phyloP scores from a whole-genome alignment of 306 rosid genomes.

The Betula pendula region DNA sequence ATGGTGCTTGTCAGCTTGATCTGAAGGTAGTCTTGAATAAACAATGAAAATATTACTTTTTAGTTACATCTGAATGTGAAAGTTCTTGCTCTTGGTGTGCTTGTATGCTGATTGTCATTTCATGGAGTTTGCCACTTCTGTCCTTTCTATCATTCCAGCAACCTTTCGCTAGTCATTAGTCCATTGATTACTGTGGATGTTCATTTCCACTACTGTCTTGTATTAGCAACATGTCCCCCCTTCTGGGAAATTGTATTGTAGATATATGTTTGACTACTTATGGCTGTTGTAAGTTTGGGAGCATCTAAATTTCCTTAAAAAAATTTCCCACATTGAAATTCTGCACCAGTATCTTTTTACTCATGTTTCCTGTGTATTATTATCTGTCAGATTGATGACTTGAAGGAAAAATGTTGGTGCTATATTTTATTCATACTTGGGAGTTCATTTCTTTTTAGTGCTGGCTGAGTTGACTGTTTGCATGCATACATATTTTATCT shows the following conservation, averaged over 20 bases:
- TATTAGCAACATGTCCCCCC: background rate
- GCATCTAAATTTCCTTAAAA: background rate
- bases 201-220: background rate
- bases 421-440: background rate
- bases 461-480: background rate
- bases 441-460: background rate
- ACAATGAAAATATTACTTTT: background rate
- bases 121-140: background rate
- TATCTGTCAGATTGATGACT: background rate
- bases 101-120: background rate
- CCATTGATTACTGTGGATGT: background rate
- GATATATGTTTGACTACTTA: background rate
- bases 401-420: background rate
- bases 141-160: background rate
- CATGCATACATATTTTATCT: background rate
- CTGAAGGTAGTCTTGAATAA: conserved; percentile 2
- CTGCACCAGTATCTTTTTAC: background rate
- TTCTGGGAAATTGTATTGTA: background rate
- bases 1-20: background rate
- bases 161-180: background rate
- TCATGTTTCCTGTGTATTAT: background rate
- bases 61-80: background rate
- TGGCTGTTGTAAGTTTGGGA: background rate
- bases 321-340: background rate
- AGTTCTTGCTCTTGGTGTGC: background rate